A percentile compares a stretch with the other conserved stretches of the same genome.
These are phyloP conservation scores for Suillus americanus DNA, from an alignment of 768 basidiomycete genomes.

Conservation along the genomic window DNA sequence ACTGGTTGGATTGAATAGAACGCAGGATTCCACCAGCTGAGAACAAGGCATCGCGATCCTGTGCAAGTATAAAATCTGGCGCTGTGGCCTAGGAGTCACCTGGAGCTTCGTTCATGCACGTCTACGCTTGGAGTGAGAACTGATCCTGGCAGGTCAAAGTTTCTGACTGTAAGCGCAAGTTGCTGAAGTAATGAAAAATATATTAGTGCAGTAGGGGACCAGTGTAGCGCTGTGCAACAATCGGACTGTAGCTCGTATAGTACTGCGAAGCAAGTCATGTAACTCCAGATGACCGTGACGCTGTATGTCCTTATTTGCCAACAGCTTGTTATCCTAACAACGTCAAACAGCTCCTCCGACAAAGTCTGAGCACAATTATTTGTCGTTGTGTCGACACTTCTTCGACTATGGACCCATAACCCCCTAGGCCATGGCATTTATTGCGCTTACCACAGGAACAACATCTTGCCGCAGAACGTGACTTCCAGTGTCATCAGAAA, in stretches of 20 bases:
- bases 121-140: not conserved
- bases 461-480: not conserved
- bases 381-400: not conserved
- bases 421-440: not conserved
- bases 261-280: not conserved
- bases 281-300: not conserved
- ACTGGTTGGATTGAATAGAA: not conserved
- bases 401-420: not conserved
- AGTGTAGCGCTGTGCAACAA: not conserved
- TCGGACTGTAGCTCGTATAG: not conserved
- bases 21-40: not conserved
- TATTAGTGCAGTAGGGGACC: not conserved
- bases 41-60: not conserved
- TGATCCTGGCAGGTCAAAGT: not conserved
- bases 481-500: not conserved
- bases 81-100: not conserved
- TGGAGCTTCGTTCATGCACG: not conserved
- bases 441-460: not conserved
- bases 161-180: not conserved
- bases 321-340: not conserved
- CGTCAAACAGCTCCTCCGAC: not conserved
- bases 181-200: not conserved
- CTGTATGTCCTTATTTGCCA: not conserved
- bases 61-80: not conserved
- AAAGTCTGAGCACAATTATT: not conserved